Evolutionary conservation across 177 flowering plant genomes (phyloP), one percentile per base, ranked within the genome.

Genomic region (Vitis hybrid): DNA sequence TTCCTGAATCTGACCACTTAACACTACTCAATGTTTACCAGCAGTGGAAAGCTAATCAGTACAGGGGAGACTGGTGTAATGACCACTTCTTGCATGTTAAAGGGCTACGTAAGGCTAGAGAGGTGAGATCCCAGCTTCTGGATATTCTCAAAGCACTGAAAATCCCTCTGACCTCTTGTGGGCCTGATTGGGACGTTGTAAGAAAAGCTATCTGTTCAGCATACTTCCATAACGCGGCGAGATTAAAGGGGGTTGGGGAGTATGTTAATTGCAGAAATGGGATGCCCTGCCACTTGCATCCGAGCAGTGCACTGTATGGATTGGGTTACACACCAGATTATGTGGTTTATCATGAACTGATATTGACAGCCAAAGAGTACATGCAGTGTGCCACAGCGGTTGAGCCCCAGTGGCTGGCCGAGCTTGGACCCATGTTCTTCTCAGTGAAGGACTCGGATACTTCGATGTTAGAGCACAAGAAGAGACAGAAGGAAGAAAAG

Each of bases 1-100:
- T 95, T 4, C 97, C 98, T 0, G 99, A 93, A 62, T 91, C 97
- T 45, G 98, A 95, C 69, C 99, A 95, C 74, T 74, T 95, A 19
- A 95, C 98, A 0, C 79, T 95, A 15, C 91, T 90, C 45, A 88
- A 93, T 70, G 93, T 95, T 11, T 95, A 95, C 70, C 86, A 86
- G 82, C 97, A 91, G 56, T 95, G 99, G 99, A 87, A 93, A 68
- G 76, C 86, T 15, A 90, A 93, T 56, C 76, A 87, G 12, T 91
- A 87, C 51, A 78, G 97, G 2, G 99, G 98, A 50, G 98, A 90
- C 71, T 95, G 99, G 99, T 95, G 98, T 69, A 87, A 90, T 68
- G 98, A 93, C 70, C 97, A 93, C 72, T 95, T 73, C 67, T 75
- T 95, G 78, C 97, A 93, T 39, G 97, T 91, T 2, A 95, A 95